These are phyloP conservation scores for Backusella liffmaniae DNA, from an alignment of 192 early-diverging fungal species.

Conservation along the genomic window DNA sequence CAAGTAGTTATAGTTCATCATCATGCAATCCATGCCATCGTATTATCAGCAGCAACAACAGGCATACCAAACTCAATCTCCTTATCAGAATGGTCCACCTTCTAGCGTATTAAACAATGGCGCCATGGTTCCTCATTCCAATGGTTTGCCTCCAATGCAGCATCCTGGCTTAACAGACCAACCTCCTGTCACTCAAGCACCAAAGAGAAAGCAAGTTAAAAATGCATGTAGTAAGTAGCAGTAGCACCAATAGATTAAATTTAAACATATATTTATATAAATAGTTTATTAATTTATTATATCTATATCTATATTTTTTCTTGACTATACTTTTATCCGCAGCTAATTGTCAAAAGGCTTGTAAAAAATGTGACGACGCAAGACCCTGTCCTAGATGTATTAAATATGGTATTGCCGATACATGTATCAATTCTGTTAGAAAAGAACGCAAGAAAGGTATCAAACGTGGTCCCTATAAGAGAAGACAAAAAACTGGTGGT, in stretches of 20 bases:
- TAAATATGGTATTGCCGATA: conserved; percentile 63
- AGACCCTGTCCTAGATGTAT: conserved; percentile 84
- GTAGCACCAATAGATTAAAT: background rate
- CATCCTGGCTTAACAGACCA: conserved; percentile 13
- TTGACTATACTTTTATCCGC: conserved; percentile 13
- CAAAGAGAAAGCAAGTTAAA: conserved; percentile 34
- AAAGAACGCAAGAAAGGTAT: conserved; percentile 83
- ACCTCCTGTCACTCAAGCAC: conserved; percentile 1
- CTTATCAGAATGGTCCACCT: conserved; percentile 4
- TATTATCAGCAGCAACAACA: conserved; percentile 12
- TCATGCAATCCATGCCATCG: conserved; percentile 20
- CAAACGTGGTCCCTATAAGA: conserved; percentile 84
- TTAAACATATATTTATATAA: background rate
- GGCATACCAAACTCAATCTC: conserved; percentile 8
- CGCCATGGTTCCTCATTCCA: conserved; percentile 11
- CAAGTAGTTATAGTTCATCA: no score
- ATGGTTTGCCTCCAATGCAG: conserved; percentile 23
- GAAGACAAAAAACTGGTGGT: conserved; percentile 26
- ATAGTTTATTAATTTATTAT: background rate
- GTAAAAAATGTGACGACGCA: conserved; percentile 89
- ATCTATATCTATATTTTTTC: no score
- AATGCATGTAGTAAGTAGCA: conserved; percentile 32
- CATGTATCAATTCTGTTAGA: conserved; percentile 75
- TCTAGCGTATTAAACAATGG: conserved; percentile 13
- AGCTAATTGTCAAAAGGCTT: conserved; percentile 84